Percentiles rank a stretch among this genome's conserved stretches.
These are phyloP conservation scores for Hysterangium stoloniferum DNA, from an alignment of 768 basidiomycete species.

Conservation along the genomic window DNA sequence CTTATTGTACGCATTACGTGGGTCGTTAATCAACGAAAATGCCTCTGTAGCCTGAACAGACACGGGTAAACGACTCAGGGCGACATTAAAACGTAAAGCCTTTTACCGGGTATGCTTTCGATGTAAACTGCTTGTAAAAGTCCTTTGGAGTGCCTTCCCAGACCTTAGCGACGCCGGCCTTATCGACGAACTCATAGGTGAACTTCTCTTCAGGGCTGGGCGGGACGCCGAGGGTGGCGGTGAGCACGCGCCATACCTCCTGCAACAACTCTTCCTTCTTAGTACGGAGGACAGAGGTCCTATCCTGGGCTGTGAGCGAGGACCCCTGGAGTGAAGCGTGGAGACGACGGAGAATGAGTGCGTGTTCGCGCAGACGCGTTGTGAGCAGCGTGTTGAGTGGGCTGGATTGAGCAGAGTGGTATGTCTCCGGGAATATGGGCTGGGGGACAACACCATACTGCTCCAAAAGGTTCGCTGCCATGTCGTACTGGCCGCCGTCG, in stretches of 20 bases:
- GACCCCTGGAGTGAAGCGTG: conserved; percentile 43
- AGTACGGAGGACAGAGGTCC: conserved; percentile 51
- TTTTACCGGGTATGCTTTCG: conserved; percentile 48
- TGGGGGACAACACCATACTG: conserved; percentile 88
- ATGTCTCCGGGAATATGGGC: conserved; percentile 73
- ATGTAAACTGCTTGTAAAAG: conserved; percentile 63
- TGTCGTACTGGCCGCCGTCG: conserved; percentile 96
- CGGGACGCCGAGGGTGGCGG: conserved; percentile 80
- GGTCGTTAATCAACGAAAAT: conserved; percentile 94
- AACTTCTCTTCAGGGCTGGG: conserved; percentile 65
- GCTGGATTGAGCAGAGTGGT: conserved; percentile 65
- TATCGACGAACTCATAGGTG: conserved; percentile 84
- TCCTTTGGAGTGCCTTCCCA: conserved; percentile 81
- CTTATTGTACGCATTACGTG: conserved; percentile 73
- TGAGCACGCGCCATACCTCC: conserved; percentile 79
- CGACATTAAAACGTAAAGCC: no score
- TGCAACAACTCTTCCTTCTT: conserved; percentile 82
- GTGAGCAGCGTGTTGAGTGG: conserved; percentile 76
- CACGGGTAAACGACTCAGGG: neutral
- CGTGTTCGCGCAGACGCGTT: conserved; percentile 87
- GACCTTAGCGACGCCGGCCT: conserved; percentile 59
- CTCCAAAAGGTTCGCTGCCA: conserved; percentile 65
- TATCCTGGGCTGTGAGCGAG: conserved; percentile 36
- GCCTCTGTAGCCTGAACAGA: conserved; percentile 50
- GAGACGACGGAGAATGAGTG: conserved; percentile 68